Evolutionary conservation across 1,284 basidiomycete species (phyloP).

Genomic region (Papiliotrema laurentii): DNA sequence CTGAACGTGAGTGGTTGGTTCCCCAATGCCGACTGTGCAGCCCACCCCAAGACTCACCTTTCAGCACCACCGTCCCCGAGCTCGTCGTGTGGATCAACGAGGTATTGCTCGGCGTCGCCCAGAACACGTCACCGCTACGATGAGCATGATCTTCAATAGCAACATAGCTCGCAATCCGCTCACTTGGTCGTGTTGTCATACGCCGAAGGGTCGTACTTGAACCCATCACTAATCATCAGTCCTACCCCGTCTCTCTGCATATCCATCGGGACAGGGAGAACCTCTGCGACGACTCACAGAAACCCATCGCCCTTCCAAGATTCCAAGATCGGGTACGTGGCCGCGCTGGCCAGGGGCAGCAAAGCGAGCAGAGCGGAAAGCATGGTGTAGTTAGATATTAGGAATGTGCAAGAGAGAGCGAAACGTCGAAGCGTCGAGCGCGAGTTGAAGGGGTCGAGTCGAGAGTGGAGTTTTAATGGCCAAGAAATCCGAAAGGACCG

Average conservation of each 20-base stretch:
- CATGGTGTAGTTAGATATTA: no score
- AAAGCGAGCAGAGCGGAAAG: neutral
- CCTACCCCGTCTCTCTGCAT: no score
- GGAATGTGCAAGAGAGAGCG: no score
- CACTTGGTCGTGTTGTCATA: slow-evolving; percentile 46
- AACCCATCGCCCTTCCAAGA: slow-evolving; percentile 22
- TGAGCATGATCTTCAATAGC: neutral
- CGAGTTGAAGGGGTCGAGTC: no score
- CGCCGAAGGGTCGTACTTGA: slow-evolving; percentile 13
- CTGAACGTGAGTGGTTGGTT: slow-evolving; percentile 10
- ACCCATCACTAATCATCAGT: slow-evolving; percentile 18
- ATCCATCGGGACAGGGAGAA: neutral
- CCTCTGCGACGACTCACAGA: slow-evolving; percentile 17
- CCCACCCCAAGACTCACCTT: slow-evolving; percentile 76
- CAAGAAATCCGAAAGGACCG: no score
- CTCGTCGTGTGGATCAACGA: slow-evolving; percentile 55
- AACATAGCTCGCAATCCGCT: no score
- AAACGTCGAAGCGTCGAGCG: no score
- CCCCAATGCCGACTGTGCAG: no score
- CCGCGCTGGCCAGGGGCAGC: slow-evolving; percentile 8
- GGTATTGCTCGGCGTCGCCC: slow-evolving; percentile 36
- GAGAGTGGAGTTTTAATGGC: no score
- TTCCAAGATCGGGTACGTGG: slow-evolving; percentile 24
- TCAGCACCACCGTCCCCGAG: slow-evolving; percentile 69
- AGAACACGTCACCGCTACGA: slow-evolving; percentile 58